Base-by-base conservation (phyloP, 495 filamentous ascomycete species). In the Hypoxylon perforatum region DNA sequence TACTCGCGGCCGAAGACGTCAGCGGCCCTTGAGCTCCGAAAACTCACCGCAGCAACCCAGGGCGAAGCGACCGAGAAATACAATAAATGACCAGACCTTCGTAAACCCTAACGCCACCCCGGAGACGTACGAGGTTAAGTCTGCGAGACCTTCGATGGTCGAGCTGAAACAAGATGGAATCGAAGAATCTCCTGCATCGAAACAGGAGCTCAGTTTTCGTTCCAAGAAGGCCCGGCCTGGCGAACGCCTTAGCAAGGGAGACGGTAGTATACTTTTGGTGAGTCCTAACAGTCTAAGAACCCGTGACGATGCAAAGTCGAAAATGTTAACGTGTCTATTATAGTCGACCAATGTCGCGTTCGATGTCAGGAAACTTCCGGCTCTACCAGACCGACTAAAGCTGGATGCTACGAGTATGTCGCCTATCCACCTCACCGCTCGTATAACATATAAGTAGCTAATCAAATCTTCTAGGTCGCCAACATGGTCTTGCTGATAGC, bases 331-430 rank as follows among this genome's bases (percentile, higher is more conserved):
- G 30, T 57, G n/a, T 23, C 42, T 62, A 8, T 56, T 54, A 10
- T 54, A 97, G 93, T 94, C 93, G 15, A 90, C 88, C 73, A 98
- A 92, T 69, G 88, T 91, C 72, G 91, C 90, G 56, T 97, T 95
- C 71, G 88, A 85, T 30, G 93, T 98, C 33, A 91, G 90, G 56
- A 91, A 92, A 71, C 86, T 98, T 22, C 91, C 93, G 53, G 87
- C 87, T 36, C 80, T 96, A 18, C 93, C 94, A 41, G 87, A 93
- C 58, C 83, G 87, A 55, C 81, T 97, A 47, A 88, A 87, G 21
- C 77, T 81, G 33, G 82, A 86, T 57, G 77, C 80, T 36, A 81
- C 84, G 73, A 85, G 89, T 91, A 82, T 74, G 81, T 73, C 48
- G 9, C 42, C 49, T 21, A 21, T 41, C 10, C 10, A 10, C 25